Conservation (phyloP, 2,329 filamentous ascomycete genomes). For the Penicillium sp. region DNA sequence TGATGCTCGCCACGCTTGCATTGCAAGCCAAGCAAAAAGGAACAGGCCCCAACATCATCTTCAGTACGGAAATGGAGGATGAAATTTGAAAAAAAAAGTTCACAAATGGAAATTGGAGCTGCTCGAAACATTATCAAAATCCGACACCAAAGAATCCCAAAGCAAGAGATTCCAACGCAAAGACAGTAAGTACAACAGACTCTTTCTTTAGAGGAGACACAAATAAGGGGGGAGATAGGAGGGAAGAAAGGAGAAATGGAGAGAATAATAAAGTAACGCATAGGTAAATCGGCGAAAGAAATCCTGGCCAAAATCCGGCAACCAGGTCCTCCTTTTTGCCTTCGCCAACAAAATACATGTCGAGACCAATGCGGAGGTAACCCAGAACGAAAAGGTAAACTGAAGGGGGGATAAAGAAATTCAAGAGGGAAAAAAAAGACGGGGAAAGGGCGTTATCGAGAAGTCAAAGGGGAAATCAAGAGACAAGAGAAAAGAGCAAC, state of each 20-base stretch:
- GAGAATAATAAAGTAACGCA: slow-evolving; percentile 20
- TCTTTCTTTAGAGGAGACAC: slow-evolving; percentile 21
- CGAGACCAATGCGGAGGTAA: slow-evolving; percentile 34
- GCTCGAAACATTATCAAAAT: slow-evolving; percentile 31
- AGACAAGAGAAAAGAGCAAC: slow-evolving; percentile 10
- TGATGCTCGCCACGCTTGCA: slow-evolving; percentile 18
- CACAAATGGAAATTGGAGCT: slow-evolving; percentile 25
- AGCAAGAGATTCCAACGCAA: slow-evolving; percentile 15
- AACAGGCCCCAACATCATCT: neutral
- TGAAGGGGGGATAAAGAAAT: slow-evolving; percentile 28
- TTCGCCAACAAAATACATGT: slow-evolving; percentile 23
- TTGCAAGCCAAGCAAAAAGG: neutral
- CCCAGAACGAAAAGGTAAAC: slow-evolving; percentile 31
- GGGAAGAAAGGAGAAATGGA: slow-evolving; percentile 8
- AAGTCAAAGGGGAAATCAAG: slow-evolving; percentile 13
- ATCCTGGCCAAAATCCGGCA: slow-evolving; percentile 23
- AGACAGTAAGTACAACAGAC: slow-evolving; percentile 25
- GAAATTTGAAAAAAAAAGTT: slow-evolving; percentile 11
- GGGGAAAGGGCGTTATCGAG: slow-evolving; percentile 24
- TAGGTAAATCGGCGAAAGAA: slow-evolving; percentile 13
- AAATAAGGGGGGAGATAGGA: slow-evolving; percentile 12
- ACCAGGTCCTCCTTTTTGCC: slow-evolving; percentile 17
- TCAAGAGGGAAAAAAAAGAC: slow-evolving; percentile 32
- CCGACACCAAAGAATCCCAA: slow-evolving; percentile 16
- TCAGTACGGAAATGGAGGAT: neutral